phyloP scores from a whole-genome alignment of 2,329 filamentous ascomycete genomes.

The Magnaporthiopsis incrustans region DNA sequence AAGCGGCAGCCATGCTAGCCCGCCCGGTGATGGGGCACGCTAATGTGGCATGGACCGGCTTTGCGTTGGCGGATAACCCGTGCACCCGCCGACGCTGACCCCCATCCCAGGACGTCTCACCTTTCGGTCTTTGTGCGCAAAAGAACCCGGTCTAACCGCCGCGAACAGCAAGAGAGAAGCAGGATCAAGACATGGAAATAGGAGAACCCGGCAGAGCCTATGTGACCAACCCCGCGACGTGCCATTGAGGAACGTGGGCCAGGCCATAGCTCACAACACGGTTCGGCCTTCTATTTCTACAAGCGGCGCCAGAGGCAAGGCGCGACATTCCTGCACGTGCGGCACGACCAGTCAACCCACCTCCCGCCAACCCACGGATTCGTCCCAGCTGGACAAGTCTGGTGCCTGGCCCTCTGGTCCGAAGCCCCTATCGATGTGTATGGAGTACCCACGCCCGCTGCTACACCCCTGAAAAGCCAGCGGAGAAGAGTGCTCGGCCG shows the following conservation, averaged over 20 bases:
- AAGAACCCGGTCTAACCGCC: too few species aligned
- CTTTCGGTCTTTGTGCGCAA: too few species aligned
- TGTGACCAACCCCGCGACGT: background rate
- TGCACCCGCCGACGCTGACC: too few species aligned
- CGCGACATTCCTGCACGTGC: background rate
- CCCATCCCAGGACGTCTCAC: too few species aligned
- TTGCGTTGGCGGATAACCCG: too few species aligned
- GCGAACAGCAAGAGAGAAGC: too few species aligned
- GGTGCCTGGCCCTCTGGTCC: background rate
- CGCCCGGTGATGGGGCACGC: too few species aligned
- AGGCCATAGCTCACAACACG: background rate
- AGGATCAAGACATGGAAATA: background rate
- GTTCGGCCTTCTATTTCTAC: too few species aligned
- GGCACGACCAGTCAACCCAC: background rate
- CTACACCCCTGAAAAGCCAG: background rate
- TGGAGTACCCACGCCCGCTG: background rate
- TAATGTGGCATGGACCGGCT: too few species aligned
- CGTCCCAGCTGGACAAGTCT: background rate
- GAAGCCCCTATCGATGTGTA: background rate
- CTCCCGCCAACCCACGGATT: background rate
- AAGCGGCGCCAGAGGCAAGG: background rate
- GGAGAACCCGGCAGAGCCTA: too few species aligned
- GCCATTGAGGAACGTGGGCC: background rate
- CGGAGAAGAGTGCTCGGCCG: background rate
- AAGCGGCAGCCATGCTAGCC: too few species aligned